A percentile compares a stretch with the other conserved stretches of the same genome.
Evolutionary conservation across 768 basidiomycete genomes (phyloP).

Genomic region (Suillus hirtellus): DNA sequence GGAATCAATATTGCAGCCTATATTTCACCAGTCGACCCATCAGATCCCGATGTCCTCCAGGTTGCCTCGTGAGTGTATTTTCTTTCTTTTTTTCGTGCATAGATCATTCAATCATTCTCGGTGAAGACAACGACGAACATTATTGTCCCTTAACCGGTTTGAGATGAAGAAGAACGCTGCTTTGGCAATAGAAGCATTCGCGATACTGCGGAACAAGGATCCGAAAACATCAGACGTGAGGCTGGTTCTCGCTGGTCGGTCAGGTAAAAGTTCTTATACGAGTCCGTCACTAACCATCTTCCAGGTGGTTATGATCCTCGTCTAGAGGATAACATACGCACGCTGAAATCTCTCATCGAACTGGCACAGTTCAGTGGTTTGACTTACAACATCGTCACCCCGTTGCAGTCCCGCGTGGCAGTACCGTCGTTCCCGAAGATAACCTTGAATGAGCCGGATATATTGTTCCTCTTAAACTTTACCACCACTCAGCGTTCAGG

Average conservation of each 20-base stretch:
- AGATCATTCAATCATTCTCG: slow-evolving; percentile 25
- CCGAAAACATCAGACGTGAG: slow-evolving; percentile 43
- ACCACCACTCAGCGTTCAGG: slow-evolving; percentile 80
- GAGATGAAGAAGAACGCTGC: slow-evolving; percentile 92
- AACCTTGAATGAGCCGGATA: slow-evolving; percentile 46
- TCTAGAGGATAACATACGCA: slow-evolving; percentile 79
- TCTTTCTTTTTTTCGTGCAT: background rate
- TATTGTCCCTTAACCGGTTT: slow-evolving; percentile 91
- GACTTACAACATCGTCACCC: slow-evolving; percentile 57
- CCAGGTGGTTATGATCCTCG: slow-evolving; percentile 90
- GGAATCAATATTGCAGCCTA: slow-evolving; percentile 87
- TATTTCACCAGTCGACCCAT: slow-evolving; percentile 40
- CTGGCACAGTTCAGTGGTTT: slow-evolving; percentile 42
- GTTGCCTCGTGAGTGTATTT: slow-evolving; percentile 52
- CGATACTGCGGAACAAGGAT: slow-evolving; percentile 43
- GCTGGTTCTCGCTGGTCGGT: slow-evolving; percentile 75
- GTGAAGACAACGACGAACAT: slow-evolving; percentile 58
- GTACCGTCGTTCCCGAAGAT: slow-evolving; percentile 45
- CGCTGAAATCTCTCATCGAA: slow-evolving; percentile 60
- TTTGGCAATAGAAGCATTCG: slow-evolving; percentile 81
- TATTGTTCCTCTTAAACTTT: slow-evolving; percentile 93
- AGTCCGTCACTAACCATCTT: slow-evolving; percentile 10
- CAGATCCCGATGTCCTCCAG: slow-evolving; percentile 52
- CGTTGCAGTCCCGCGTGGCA: slow-evolving; percentile 39
- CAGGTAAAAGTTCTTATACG: background rate